A percentile compares a stretch with the other conserved stretches of the same genome.
These are phyloP conservation scores for Chrysosporium queenslandicum DNA, from an alignment of 2,329 filamentous ascomycete genomes.

Conservation along the genomic window DNA sequence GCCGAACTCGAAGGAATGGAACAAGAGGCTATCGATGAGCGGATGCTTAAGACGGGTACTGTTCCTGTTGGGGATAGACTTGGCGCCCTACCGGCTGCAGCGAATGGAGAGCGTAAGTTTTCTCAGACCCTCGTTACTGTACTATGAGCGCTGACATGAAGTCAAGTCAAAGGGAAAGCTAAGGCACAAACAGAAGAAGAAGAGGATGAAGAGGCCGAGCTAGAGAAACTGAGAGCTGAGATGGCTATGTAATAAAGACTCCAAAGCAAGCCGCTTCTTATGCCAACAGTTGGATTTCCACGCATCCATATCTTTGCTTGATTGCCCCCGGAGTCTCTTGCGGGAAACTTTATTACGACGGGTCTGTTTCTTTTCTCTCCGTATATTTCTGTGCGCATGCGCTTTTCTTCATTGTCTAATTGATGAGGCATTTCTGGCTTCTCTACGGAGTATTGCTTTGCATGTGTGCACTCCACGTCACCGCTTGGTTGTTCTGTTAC, in stretches of 20 bases:
- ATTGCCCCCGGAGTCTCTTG: background rate
- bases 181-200: constrained; percentile 58
- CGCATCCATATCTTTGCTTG: background rate
- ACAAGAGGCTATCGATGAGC: constrained; percentile 84
- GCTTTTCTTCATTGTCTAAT: background rate
- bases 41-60: constrained; percentile 81
- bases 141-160: background rate
- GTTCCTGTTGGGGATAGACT: constrained; percentile 69
- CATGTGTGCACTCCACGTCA: background rate
- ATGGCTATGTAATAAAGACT: constrained; percentile 69
- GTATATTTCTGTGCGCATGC: background rate
- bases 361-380: background rate
- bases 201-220: constrained; percentile 91
- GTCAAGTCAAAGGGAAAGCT: constrained; percentile 38
- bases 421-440: background rate
- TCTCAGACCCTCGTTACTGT: background rate
- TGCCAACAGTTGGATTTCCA: background rate
- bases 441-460: background rate
- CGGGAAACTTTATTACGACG: background rate
- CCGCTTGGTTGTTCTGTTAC: background rate
- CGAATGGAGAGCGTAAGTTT: constrained; percentile 63
- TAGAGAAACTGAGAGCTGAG: constrained; percentile 85
- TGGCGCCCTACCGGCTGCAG: constrained; percentile 63
- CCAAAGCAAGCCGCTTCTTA: background rate
- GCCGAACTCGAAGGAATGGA: constrained; percentile 76